Conservation (phyloP, 2,329 filamentous ascomycete species). For the Claviceps pazoutovae region DNA sequence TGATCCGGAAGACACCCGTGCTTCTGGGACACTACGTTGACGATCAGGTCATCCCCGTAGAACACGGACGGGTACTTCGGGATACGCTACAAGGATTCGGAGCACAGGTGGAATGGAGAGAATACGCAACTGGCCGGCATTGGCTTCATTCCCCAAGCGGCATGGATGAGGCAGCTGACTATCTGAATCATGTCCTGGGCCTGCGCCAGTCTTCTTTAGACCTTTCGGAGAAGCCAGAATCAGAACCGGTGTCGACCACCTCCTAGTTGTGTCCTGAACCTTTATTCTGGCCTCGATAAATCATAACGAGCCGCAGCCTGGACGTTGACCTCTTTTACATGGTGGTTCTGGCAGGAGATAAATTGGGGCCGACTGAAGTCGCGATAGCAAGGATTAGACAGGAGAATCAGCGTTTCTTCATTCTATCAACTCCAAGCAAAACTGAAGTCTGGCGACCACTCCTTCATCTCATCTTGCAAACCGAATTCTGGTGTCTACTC, state of each 20-base stretch:
- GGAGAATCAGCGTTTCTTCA: too few species aligned
- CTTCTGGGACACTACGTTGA: slow-evolving; percentile 31
- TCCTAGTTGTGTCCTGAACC: neutral
- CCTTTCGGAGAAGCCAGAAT: neutral
- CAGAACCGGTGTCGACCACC: neutral
- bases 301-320: neutral
- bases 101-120: slow-evolving; percentile 23
- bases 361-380: neutral
- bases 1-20: slow-evolving; percentile 28
- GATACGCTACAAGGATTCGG: slow-evolving; percentile 23
- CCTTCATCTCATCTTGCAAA: neutral
- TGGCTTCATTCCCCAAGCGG: slow-evolving; percentile 30
- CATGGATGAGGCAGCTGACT: slow-evolving; percentile 26
- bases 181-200: slow-evolving; percentile 12
- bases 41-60: slow-evolving; percentile 26
- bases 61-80: slow-evolving; percentile 21
- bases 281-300: neutral
- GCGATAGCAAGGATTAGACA: too few species aligned
- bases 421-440: neutral
- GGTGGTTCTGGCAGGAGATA: neutral
- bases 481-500: neutral
- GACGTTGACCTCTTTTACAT: too few species aligned
- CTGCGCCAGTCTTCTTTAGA: neutral
- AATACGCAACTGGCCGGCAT: slow-evolving; percentile 29
- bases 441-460: neutral